Evolutionary conservation across 2,329 filamentous ascomycete species (phyloP), one percentile per base, ranked within the genome.

Genomic region (Diaporthe citrichinensis): DNA sequence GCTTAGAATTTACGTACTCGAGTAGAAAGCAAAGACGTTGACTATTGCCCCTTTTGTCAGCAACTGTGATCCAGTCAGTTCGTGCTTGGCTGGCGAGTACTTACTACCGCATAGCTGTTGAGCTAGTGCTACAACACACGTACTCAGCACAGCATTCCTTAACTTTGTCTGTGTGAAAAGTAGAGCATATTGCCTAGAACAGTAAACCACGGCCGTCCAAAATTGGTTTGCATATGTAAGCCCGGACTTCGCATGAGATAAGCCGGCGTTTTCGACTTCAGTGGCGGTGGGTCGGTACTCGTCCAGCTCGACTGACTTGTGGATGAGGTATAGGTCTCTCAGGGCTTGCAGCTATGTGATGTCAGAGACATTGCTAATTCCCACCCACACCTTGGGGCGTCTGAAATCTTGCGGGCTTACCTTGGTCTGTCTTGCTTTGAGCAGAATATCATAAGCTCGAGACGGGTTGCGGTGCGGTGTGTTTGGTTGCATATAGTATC

Each of bases 21-120:
- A 87, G 76, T 88, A 88, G 69, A 88, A 88, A 0, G 86, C 86
- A 5, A 87, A 80, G 0, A 87, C 81, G 25, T 86, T 87, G 73
- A 84, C 81, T 84, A 39, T 73, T 28, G 25, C 23, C 2, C 2
- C 7, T 20, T 9, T 5, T 3, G 15, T 59, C 39, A 61, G 59
- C 62, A 31, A 46, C 28, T 15, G 14, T 12, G 17, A 10, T 3
- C 7, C 8, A 36, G 6, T 55, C 8, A 36, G 6, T 55, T 8
- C 0, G 3, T 28, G 10, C 7, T 6, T 10, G 2, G 17, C 10
- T 20, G 41, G 6, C 17, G 2, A 39, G n/a, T 57, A 78, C 82
- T 77, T 78, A 83, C 82, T 83, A n/a, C 82, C 82, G 62, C 82
- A 83, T 15, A 83, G 74, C 46, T 83, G 82, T 57, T 84, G 82